Evolutionary conservation across 2,329 filamentous ascomycete species (phyloP), one percentile per base, ranked within the genome.

Genomic region (Aspergillus ustus): DNA sequence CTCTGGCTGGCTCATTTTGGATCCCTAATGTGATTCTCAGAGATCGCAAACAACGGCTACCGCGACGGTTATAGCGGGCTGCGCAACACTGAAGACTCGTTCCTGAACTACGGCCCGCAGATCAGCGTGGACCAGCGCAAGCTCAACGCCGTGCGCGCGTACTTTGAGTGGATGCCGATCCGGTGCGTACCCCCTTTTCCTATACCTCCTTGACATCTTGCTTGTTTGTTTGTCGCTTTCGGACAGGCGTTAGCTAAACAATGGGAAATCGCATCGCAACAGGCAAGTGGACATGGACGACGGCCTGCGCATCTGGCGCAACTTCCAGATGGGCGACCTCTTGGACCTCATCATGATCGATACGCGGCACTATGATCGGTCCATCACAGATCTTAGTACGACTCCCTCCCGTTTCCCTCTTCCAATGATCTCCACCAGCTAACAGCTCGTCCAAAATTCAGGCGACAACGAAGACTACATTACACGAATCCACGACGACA

Each of bases 71-170:
- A 82, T 8, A 82, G 83, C 2, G 79, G 81, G 4, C 75, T 89
- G 25, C 88, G 87, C 73, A 91, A 91, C 72, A 89, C 85, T 9
- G 87, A 90, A 68, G 82, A 84, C 7, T 89, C 86, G 0, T 91
- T 91, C 75, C 70, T 86, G 29, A 79, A 83, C 52, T 82, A 85
- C 59, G 83, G 84, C 1, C 60, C 63, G 3, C 80, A 81, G 15
- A 82, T 91, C n/a, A 85, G 83, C 34, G 85, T 91, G n/a, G 89
- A 91, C 66, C 86, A 89, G 71, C 83, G 89, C 65, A 91, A 91
- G 78, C 87, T 90, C 81, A 90, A 91, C 57, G 89, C 88, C 1
- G 88, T 91, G 2, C 81, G 89, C 43, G 88, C 89, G 1, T 89
- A 89, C 69, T 90, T 89, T 62, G 87, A 90, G 70, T 89, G 86